Conservation (phyloP, 352 stramenopile genomes). For the Phytophthora pini region DNA sequence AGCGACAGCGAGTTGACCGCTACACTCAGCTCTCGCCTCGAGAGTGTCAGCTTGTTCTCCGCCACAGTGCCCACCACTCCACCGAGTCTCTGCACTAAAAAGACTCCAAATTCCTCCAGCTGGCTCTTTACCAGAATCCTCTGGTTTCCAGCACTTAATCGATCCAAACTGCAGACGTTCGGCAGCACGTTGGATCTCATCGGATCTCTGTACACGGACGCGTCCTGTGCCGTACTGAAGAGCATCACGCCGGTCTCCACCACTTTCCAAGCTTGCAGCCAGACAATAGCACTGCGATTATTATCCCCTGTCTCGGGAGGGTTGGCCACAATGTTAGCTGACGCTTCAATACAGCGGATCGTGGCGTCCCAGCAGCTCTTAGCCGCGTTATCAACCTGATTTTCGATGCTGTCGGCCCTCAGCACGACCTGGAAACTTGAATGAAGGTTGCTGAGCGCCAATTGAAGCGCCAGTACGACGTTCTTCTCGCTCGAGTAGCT, state of each 20-base stretch:
- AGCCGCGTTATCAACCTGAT: slow-evolving; percentile 16
- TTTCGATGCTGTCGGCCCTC: slow-evolving; percentile 19
- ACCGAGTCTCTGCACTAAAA: slow-evolving; percentile 51
- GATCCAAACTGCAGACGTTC: slow-evolving; percentile 68
- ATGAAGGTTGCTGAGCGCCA: slow-evolving; percentile 44
- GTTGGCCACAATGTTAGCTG: slow-evolving; percentile 46
- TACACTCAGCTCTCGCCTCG: slow-evolving; percentile 63
- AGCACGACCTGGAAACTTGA: slow-evolving; percentile 52
- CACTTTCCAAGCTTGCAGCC: slow-evolving; percentile 66
- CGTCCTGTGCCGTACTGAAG: slow-evolving; percentile 55
- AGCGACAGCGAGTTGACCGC: slow-evolving; percentile 76
- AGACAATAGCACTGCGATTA: slow-evolving; percentile 64
- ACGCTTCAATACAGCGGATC: slow-evolving; percentile 51
- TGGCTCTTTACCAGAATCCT: slow-evolving; percentile 40
- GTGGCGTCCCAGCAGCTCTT: slow-evolving; percentile 46
- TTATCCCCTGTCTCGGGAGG: slow-evolving; percentile 41
- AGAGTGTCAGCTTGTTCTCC: slow-evolving; percentile 32
- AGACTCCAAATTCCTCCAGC: slow-evolving; percentile 51
- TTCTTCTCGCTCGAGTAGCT: slow-evolving; percentile 83
- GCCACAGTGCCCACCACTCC: slow-evolving; percentile 31
- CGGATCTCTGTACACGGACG: slow-evolving; percentile 73
- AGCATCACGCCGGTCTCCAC: slow-evolving; percentile 64
- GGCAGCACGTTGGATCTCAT: slow-evolving; percentile 80
- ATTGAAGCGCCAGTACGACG: slow-evolving; percentile 58
- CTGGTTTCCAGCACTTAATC: slow-evolving; percentile 34